A percentile compares a stretch with the other conserved stretches of the same genome.
Conservation (phyloP, 2,329 filamentous ascomycete species). For the Colletotrichum echinochloae region DNA sequence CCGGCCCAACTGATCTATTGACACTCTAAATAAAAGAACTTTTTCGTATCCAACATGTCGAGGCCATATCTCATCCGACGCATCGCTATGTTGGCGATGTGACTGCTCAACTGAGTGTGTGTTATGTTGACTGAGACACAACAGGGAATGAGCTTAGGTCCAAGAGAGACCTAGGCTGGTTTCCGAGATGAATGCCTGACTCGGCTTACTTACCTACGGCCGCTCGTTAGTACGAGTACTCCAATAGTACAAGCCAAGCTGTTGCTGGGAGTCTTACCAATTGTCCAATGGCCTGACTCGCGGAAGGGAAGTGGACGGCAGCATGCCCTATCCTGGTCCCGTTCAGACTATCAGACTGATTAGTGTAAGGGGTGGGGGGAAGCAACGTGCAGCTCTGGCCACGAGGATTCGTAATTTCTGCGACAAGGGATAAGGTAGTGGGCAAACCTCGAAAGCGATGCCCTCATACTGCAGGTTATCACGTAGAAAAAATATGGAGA, state of each 20-base stretch:
- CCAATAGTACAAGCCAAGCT: constrained; percentile 14
- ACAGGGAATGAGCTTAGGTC: constrained; percentile 13
- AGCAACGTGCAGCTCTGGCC: constrained; percentile 25
- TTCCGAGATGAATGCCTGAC: constrained; percentile 21
- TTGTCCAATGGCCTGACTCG: constrained; percentile 19
- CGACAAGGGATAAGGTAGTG: constrained; percentile 25
- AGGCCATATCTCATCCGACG: background rate
- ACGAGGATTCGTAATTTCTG: constrained; percentile 18
- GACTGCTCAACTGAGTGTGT: constrained; percentile 5
- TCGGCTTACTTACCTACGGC: constrained; percentile 11
- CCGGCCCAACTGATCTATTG: constrained; percentile 11
- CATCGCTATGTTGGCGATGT: constrained; percentile 3
- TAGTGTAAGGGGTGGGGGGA: constrained; percentile 7
- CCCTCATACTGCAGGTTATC: constrained; percentile 1
- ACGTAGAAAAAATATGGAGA: constrained; percentile 17
- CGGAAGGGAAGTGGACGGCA: background rate
- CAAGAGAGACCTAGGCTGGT: constrained; percentile 1
- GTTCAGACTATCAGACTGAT: background rate
- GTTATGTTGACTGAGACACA: constrained; percentile 29
- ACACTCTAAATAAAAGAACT: constrained; percentile 15
- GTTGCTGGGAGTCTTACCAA: background rate
- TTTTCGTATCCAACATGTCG: background rate
- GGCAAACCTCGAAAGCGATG: constrained; percentile 3
- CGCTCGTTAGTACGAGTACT: too few relatives aligned
- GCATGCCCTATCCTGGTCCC: background rate